These are phyloP conservation scores for Yamadazyma dendronema DNA, from an alignment of 1,139 yeast genomes.

Conservation along the genomic window DNA sequence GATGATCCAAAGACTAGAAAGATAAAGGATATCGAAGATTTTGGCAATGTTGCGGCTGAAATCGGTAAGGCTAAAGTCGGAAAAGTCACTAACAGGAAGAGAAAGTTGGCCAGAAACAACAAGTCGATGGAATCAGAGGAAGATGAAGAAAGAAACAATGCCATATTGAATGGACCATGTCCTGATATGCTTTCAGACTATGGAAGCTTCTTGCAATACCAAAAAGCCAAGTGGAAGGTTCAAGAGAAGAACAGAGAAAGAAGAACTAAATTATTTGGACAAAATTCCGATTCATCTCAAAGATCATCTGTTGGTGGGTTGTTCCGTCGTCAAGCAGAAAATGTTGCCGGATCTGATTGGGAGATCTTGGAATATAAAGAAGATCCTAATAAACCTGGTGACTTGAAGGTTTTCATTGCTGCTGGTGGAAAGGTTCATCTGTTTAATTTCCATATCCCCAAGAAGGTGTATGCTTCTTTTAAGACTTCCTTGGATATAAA, in stretches of 20 bases:
- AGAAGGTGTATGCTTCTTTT: conserved; percentile 68
- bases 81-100: conserved; percentile 46
- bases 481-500: conserved; percentile 48
- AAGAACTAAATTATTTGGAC: conserved; percentile 78
- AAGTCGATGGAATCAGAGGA: conserved; percentile 37
- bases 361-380: conserved; percentile 71
- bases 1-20: conserved; percentile 27
- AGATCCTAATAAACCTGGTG: conserved; percentile 65
- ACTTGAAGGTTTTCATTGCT: conserved; percentile 66
- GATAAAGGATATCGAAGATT: conserved; percentile 75
- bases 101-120: conserved; percentile 26
- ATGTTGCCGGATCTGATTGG: conserved; percentile 77
- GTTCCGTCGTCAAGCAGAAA: conserved; percentile 75
- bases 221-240: conserved; percentile 81
- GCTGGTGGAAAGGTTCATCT: conserved; percentile 74
- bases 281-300: conserved; percentile 44
- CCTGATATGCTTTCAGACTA: conserved; percentile 79
- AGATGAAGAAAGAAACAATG: conserved; percentile 41
- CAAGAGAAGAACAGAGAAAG: conserved; percentile 71
- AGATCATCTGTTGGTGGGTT: conserved; percentile 63
- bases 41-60: conserved; percentile 40
- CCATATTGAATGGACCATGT: conserved; percentile 52
- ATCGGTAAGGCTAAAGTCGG: conserved; percentile 40
- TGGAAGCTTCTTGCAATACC: conserved; percentile 70
- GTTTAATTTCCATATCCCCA: conserved; percentile 71